Evolutionary conservation across 192 early-diverging fungal genomes (phyloP).

Genomic region (Gorgonomyces haynaldii): DNA sequence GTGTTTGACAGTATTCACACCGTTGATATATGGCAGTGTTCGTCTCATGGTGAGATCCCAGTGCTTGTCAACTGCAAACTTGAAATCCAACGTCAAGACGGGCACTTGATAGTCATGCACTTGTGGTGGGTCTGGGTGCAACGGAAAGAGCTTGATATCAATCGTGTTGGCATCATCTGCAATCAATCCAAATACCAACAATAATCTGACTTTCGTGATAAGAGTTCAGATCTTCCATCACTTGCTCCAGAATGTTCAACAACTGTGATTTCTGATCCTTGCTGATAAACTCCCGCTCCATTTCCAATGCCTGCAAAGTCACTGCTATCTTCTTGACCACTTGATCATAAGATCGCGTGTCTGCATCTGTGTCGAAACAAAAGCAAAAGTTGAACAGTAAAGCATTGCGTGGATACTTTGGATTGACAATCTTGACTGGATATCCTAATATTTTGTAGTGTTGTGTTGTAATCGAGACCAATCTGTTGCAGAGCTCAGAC

Average conservation of each 20-base stretch:
- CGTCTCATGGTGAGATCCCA: conserved; percentile 88
- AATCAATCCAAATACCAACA: conserved; percentile 28
- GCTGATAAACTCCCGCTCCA: conserved; percentile 48
- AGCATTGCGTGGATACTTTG: conserved; percentile 64
- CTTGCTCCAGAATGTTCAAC: conserved; percentile 70
- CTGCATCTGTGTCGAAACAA: conserved; percentile 77
- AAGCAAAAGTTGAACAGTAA: conserved; percentile 91
- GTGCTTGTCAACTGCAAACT: conserved; percentile 52
- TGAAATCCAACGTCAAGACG: conserved; percentile 58
- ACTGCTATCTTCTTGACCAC: conserved; percentile 79
- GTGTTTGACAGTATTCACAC: conserved; percentile 66
- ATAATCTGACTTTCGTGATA: conserved; percentile 80
- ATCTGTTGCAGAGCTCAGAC: conserved; percentile 54
- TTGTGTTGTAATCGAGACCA: conserved; percentile 61
- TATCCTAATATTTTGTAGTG: conserved; percentile 59
- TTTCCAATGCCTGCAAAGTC: conserved; percentile 65
- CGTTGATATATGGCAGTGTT: conserved; percentile 62
- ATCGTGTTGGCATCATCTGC: conserved; percentile 67
- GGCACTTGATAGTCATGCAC: conserved; percentile 80
- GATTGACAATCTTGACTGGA: conserved; percentile 60
- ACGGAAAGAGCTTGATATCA: conserved; percentile 77
- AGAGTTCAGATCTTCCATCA: conserved; percentile 74
- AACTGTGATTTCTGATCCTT: conserved; percentile 33
- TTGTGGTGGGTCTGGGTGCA: conserved; percentile 56
- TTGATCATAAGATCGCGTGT: conserved; percentile 73